Percentiles rank a stretch among this genome's conserved stretches.
Conservation (phyloP, 2,329 filamentous ascomycete genomes). For the Aphanoascus verrucosus region DNA sequence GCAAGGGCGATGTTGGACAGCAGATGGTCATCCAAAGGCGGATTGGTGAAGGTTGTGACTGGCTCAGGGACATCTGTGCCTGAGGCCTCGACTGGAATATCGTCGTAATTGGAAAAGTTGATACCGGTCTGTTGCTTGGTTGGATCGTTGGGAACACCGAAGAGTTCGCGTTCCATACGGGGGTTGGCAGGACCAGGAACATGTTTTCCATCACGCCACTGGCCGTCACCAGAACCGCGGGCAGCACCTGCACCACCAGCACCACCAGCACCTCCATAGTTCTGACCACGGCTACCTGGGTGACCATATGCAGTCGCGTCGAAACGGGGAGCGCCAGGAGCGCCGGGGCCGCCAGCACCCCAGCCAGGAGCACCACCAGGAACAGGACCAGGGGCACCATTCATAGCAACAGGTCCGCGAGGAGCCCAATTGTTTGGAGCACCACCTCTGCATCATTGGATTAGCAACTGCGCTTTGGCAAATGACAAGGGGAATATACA, state of each 20-base stretch:
- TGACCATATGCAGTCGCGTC: slow-evolving; percentile 53
- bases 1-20: slow-evolving; percentile 87
- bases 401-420: slow-evolving; percentile 5
- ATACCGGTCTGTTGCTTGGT: slow-evolving; percentile 95
- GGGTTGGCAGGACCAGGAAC: slow-evolving; percentile 78
- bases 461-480: not conserved
- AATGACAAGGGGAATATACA: slow-evolving; percentile 5
- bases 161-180: slow-evolving; percentile 88
- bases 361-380: slow-evolving; percentile 8
- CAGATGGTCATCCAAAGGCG: slow-evolving; percentile 88
- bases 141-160: slow-evolving; percentile 80
- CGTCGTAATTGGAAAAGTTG: slow-evolving; percentile 99
- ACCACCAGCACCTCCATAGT: slow-evolving; percentile 20
- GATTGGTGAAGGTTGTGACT: slow-evolving; percentile 81
- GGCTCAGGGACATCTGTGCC: slow-evolving; percentile 88
- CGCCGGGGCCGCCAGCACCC: slow-evolving; percentile 10
- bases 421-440: slow-evolving; percentile 10
- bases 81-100: slow-evolving; percentile 96
- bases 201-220: slow-evolving; percentile 97
- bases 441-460: not conserved
- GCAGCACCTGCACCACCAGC: slow-evolving; percentile 45
- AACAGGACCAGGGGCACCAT: slow-evolving; percentile 16
- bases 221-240: slow-evolving; percentile 83
- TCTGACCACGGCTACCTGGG: slow-evolving; percentile 42
- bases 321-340: slow-evolving; percentile 41